Base-by-base conservation (phyloP, 495 filamentous ascomycete genomes). In the Letharia lupina region DNA sequence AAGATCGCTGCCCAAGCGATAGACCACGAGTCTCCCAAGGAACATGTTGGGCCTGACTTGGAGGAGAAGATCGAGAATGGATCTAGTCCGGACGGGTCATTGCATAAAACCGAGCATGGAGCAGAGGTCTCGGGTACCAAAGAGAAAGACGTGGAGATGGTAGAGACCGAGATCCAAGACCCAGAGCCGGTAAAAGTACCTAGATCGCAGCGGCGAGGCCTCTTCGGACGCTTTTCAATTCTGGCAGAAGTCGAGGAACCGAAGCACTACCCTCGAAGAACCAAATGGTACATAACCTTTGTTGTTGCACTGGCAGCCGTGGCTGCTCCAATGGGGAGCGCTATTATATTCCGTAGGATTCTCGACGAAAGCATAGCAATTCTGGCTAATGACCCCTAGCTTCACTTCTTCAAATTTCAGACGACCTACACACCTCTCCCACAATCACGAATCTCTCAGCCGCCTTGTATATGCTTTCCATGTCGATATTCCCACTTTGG, bases 401-500 rank as follows among this genome's bases (percentile, higher is more conserved):
- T 57, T 86, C 90, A 4, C 82, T 98, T 33, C 78, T 81, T 11
- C 80, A 89, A 59, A 86, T 97, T 41, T 75, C 88, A 4, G 70
- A 71, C 13, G 86, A 91, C 37, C 76, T 96, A 37, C 62, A 86
- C 60, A 79, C 87, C 28, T 84, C 84, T 0, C 73, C 84, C n/a
- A 88, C 89, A 1, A 79, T 93, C 40, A 86, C 91, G 35, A 96
- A 96, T 72, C 71, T 96, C 57, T 88, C 89, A 8, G 87, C 95
- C 13, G 89, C 93, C 3, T 74, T 96, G 61, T 96, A 95, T 73
- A 93, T 96, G 92, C 81, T 96, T 10, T 78, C 83, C 63, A 94
- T 96, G 91, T 84, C 87, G 23, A 90, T 96, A 37, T 96, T 92
- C 67, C 93, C 93, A 3, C 82, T 97, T 8, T 97, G 91, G 91